Conservation (phyloP, 768 basidiomycete species). For the Cyathus striatus region DNA sequence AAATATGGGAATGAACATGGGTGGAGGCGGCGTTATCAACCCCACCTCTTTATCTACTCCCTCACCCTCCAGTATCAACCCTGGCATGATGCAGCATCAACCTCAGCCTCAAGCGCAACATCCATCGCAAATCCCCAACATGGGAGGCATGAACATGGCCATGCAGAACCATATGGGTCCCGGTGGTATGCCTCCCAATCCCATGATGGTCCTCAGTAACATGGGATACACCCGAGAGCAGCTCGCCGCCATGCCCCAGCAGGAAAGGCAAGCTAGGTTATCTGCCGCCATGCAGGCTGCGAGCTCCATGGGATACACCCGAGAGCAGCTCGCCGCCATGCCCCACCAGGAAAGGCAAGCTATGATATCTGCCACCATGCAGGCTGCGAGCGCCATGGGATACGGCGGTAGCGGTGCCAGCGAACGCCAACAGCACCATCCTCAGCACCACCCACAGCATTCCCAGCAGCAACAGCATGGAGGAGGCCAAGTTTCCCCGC, state of each 20-base stretch:
- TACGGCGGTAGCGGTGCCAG: background rate
- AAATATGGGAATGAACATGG: slow-evolving; percentile 4
- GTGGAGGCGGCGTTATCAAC: slow-evolving; percentile 12
- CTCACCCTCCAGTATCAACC: slow-evolving; percentile 7
- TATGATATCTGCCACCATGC: background rate
- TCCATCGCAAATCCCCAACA: slow-evolving; percentile 3
- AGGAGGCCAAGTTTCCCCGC: background rate
- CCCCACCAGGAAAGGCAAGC: background rate
- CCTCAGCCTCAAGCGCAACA: slow-evolving; percentile 5
- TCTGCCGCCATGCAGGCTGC: slow-evolving; percentile 14
- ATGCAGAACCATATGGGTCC: background rate
- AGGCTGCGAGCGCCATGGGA: background rate
- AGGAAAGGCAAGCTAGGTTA: slow-evolving; percentile 17
- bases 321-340: slow-evolving; percentile 2
- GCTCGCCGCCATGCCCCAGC: slow-evolving; percentile 15
- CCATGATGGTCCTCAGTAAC: slow-evolving; percentile 6
- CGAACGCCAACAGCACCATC: background rate
- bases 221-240: slow-evolving; percentile 24
- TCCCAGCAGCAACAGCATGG: slow-evolving; percentile 1
- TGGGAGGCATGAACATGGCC: slow-evolving; percentile 8
- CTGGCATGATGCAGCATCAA: slow-evolving; percentile 9
- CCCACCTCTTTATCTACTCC: slow-evolving; percentile 9
- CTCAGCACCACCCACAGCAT: slow-evolving; percentile 8
- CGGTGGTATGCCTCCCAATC: slow-evolving; percentile 1
- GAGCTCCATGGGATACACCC: slow-evolving; percentile 11